Base-by-base conservation (phyloP, 2,329 filamentous ascomycete species). In the Emergomyces orientalis region DNA sequence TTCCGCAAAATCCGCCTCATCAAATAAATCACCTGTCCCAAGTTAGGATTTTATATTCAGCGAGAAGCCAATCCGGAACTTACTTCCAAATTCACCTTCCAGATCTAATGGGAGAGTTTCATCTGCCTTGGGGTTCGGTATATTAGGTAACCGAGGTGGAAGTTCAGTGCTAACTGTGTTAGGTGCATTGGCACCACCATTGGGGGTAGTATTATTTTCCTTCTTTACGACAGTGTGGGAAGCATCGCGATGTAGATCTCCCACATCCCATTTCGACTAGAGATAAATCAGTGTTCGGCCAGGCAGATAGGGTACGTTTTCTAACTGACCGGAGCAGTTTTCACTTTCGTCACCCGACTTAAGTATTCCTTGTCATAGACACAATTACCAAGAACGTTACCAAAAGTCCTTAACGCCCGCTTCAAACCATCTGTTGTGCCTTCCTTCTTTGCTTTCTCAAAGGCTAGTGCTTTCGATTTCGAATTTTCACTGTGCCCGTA, bases 391-490 rank as follows among this genome's bases (percentile, higher is more conserved):
- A 99, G 81, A 19, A 97, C 88, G 70, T 97, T 97, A 64, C 94
- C 94, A 76, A 99, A 99, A 66, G 87, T 97, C 64, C 93, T 84
- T 70, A 99, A 74, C 1, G 94, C 86, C 67, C 94, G 84, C 77
- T 99, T 99, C 72, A 99, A 74, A 1, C 87, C 94, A 77, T 99
- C 94, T 11, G 95, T 97, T 2, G 91, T 95, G 8, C 91, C 95
- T 78, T 97, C 92, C 75, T 99, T 99, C 80, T 97, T 99, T 0
- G 94, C 92, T 77, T 99, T 99, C 74, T 99, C 94, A 71, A 97
- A 99, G 0, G 93, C 94, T 60, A 90, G 88, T 2, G 92, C 93
- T 78, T 99, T 99, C 62, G 90, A 89, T 76, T 93, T 95, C 75
- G 88, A 91, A 71, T 99, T 99, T 75, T 97, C 93, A 69, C 96